phyloP scores from a whole-genome alignment of 2,329 filamentous ascomycete species.

The Pseudogymnoascus sp. region DNA sequence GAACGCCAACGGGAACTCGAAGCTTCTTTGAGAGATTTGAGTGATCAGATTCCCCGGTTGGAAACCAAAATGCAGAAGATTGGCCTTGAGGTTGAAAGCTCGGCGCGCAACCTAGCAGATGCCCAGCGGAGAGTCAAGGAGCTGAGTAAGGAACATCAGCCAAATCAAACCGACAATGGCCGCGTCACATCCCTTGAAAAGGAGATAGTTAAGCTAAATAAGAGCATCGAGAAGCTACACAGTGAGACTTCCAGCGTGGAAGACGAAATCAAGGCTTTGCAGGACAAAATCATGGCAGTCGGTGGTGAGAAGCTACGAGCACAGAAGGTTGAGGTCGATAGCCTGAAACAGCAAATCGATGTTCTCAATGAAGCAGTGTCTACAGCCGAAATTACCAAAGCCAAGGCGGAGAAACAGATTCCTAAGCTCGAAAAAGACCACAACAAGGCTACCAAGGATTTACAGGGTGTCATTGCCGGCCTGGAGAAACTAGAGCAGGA shows the following conservation, averaged over 20 bases:
- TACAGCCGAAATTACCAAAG: conserved; percentile 76
- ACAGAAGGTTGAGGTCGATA: conserved; percentile 86
- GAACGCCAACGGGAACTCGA: conserved; percentile 78
- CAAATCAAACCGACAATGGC: conserved; percentile 70
- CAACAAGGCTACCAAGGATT: conserved; percentile 69
- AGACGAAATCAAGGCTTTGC: conserved; percentile 82
- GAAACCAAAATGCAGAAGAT: conserved; percentile 92
- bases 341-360: conserved; percentile 76
- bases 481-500: conserved; percentile 72
- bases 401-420: conserved; percentile 89
- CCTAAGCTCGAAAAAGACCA: conserved; percentile 79
- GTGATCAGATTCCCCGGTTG: conserved; percentile 70
- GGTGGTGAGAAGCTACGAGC: conserved; percentile 86
- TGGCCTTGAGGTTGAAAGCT: conserved; percentile 77
- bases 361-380: conserved; percentile 75
- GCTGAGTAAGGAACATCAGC: conserved; percentile 69
- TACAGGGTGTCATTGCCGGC: conserved; percentile 63
- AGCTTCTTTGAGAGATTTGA: conserved; percentile 60
- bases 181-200: conserved; percentile 67
- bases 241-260: conserved; percentile 84
- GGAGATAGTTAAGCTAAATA: conserved; percentile 65
- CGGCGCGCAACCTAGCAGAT: conserved; percentile 75
- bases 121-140: conserved; percentile 80
- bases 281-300: conserved; percentile 97
- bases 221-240: conserved; percentile 71